Percentiles rank a stretch among this genome's conserved stretches.
These are phyloP conservation scores for Styphnolobium japonicum DNA, from an alignment of 306 rosid genomes.

Conservation along the genomic window DNA sequence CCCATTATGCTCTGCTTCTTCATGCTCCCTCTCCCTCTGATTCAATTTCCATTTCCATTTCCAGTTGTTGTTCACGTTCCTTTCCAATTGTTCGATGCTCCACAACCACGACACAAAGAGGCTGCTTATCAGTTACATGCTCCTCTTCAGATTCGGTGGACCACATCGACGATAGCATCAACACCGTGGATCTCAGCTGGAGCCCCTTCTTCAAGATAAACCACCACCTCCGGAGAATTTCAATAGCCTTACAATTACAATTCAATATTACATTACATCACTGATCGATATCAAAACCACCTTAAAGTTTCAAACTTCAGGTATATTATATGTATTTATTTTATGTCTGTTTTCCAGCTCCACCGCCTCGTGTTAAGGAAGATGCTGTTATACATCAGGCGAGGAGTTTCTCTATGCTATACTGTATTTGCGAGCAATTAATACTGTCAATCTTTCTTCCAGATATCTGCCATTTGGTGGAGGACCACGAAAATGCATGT, in stretches of 20 bases:
- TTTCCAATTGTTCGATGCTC: too few species aligned
- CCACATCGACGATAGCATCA: conserved; percentile 34
- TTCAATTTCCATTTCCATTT: conserved; percentile 1
- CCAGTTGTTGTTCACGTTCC: too few species aligned
- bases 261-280: too few species aligned
- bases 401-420: neutral
- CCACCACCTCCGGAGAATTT: conserved; percentile 60
- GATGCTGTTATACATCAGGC: neutral
- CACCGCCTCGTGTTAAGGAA: neutral
- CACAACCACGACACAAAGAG: conserved; percentile 10
- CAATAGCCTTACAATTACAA: too few species aligned
- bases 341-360: conserved; percentile 1
- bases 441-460: conserved; percentile 23
- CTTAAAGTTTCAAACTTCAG: conserved; percentile 49
- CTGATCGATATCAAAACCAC: too few species aligned
- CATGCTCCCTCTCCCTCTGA: neutral
- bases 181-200: too few species aligned
- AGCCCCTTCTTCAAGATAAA: conserved; percentile 32
- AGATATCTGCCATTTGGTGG: conserved; percentile 98
- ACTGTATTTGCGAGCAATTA: neutral
- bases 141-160: conserved; percentile 43
- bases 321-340: conserved; percentile 34
- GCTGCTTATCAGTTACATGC: conserved; percentile 31
- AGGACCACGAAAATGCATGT: conserved; percentile 80
- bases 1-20: conserved; percentile 34